A percentile compares a stretch with the other conserved stretches of the same genome.
phyloP scores from a whole-genome alignment of 345 rosid species.

The Eucalyptus fibrosa region DNA sequence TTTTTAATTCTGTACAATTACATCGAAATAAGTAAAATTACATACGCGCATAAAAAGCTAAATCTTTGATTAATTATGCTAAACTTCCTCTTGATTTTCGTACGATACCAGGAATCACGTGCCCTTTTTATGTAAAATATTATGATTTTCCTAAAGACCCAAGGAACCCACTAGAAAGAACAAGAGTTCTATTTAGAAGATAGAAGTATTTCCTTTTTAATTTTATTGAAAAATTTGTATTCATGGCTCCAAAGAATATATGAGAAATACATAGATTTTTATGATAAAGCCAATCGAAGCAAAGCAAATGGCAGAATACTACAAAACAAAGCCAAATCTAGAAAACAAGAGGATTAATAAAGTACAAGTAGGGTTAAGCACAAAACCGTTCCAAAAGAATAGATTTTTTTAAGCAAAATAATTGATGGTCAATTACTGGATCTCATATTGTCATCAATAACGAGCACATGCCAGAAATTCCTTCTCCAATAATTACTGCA shows the following conservation, averaged over 20 bases:
- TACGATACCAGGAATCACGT: too few relatives aligned
- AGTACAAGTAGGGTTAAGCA: fast-evolving
- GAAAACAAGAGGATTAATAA: too few relatives aligned
- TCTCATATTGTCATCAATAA: fast-evolving
- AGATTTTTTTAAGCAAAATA: too few relatives aligned
- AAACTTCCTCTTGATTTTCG: not conserved
- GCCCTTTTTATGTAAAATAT: not conserved
- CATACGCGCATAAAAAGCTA: fast-evolving
- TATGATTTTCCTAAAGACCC: not conserved
- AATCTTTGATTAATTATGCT: not conserved
- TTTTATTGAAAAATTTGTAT: too few relatives aligned
- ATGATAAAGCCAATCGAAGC: too few relatives aligned
- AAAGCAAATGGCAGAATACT: too few relatives aligned
- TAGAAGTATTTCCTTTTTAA: too few relatives aligned
- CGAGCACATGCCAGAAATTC: too few relatives aligned
- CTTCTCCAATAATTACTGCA: fast-evolving
- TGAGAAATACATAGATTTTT: too few relatives aligned
- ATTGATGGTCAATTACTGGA: fast-evolving
- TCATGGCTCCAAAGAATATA: too few relatives aligned
- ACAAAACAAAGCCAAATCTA: fast-evolving
- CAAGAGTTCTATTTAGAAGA: too few relatives aligned
- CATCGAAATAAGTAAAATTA: too few relatives aligned
- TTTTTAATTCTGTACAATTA: not conserved
- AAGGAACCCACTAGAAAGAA: not conserved
- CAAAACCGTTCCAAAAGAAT: fast-evolving